Evolutionary conservation across 139 green algal species (phyloP).

Genomic region (Coelastrella sp.): DNA sequence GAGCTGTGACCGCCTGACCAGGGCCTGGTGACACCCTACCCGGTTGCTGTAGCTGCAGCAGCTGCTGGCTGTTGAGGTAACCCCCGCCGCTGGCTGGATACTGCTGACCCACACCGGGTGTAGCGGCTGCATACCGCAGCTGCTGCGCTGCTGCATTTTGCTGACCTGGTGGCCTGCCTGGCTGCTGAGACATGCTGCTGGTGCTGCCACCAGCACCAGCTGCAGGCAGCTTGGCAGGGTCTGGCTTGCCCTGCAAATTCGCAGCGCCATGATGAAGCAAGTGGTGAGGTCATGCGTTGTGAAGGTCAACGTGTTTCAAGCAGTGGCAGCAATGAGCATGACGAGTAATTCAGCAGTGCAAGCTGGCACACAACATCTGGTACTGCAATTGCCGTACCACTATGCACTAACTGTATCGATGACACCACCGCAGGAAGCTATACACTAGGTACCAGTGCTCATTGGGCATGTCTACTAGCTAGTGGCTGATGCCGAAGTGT

Average conservation of each 20-base stretch:
- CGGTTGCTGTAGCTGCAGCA: not conserved
- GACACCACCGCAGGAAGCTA: no score
- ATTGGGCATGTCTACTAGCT: no score
- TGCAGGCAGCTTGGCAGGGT: not conserved
- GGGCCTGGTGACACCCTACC: not conserved
- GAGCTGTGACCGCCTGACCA: no score
- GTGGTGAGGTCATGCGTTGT: not conserved
- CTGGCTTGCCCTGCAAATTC: not conserved
- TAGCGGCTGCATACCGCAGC: not conserved
- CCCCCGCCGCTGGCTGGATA: not conserved
- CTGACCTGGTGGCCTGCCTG: constrained; percentile 4
- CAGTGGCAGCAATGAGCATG: not conserved
- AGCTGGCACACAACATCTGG: no score
- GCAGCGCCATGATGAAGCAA: not conserved
- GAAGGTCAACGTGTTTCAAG: not conserved
- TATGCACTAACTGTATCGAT: no score
- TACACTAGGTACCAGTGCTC: no score
- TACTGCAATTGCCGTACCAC: no score
- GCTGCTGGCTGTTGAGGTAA: constrained; percentile 3
- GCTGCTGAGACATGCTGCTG: constrained; percentile 7
- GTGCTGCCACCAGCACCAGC: not conserved
- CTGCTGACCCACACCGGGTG: not conserved
- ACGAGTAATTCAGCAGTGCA: no score
- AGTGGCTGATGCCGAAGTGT: not conserved
- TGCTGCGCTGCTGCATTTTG: constrained; percentile 14